Base-by-base conservation (phyloP, 108 stramenopile species). In the Chaetoceros tenuissimus region DNA sequence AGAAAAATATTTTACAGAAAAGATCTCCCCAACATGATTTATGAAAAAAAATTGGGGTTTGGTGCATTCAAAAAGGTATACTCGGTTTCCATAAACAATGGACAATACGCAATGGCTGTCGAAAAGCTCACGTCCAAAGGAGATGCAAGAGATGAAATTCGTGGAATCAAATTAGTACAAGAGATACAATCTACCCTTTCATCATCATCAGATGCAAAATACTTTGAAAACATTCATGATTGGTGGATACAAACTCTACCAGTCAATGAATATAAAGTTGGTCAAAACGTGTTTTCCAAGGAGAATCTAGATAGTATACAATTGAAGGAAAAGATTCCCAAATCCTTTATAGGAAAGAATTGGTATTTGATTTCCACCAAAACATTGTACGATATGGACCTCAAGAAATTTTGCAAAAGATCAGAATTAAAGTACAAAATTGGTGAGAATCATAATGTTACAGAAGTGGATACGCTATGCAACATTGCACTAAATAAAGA, bases 1-100 rank as follows among this genome's bases (percentile, higher is more conserved):
- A 45, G 18, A 45, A 17, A 18, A 18, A 45, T 45, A 45, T n/a
- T n/a, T n/a, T n/a, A n/a, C 61, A 23, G 53, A 62, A 23, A 1
- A 0, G 10, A 7, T 53, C 22, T 40, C 50, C 8, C 23, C 21
- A 31, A 31, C 64, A 30, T 65, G 1, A 20, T 57, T 13, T 65
- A 48, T 28, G 48, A 58, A 30, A 22, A 28, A 2, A 24, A 57
- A 25, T 56, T 65, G 20, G 64, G 64, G 19, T 19, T 22, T 7
- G 64, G 64, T 28, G 57, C 56, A 44, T 65, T 57, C 64, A 65
- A 65, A 28, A 65, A 24, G 2, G 64, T 65, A 3, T 65, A 65
- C 18, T 29, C 51, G 25, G 64, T 65, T 5, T 65, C 64, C 20
- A 19, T 44, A n/a, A 50, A 56, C 19, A 31, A 56, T 31, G 24